phyloP scores from a whole-genome alignment of 768 basidiomycete species.

The Leccinum pellstonianum region DNA sequence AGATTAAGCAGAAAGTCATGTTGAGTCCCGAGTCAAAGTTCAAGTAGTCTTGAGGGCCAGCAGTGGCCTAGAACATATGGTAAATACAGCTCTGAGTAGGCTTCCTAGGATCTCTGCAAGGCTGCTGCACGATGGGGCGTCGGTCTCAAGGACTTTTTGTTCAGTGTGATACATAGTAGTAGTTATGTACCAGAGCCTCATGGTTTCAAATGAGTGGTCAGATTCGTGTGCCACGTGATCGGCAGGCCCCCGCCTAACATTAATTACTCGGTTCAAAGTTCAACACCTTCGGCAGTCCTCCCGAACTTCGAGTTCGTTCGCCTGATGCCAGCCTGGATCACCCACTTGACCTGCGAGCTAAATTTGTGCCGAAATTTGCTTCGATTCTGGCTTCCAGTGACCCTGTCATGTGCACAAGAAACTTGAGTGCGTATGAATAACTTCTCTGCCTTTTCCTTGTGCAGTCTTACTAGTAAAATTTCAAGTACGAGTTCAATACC shows the following conservation, averaged over 20 bases:
- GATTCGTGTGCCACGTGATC: not conserved
- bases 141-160: not conserved
- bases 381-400: slow-evolving; percentile 4
- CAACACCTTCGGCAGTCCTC: slow-evolving; percentile 11
- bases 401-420: not conserved
- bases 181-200: not conserved
- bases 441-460: not conserved
- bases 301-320: not conserved
- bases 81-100: not conserved
- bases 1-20: not conserved
- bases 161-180: not conserved
- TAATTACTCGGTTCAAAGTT: slow-evolving; percentile 13
- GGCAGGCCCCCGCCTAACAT: not conserved
- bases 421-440: not conserved
- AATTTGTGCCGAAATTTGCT: not conserved
- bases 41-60: not conserved
- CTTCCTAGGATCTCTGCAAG: not conserved
- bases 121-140: not conserved
- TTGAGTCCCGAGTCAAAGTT: not conserved
- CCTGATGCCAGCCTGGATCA: not conserved
- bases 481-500: slow-evolving; percentile 1
- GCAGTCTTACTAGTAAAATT: not conserved
- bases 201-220: not conserved
- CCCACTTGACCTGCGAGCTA: not conserved
- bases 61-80: not conserved